Base-by-base conservation (phyloP, 306 rosid genomes). In the Castanea mollissima region DNA sequence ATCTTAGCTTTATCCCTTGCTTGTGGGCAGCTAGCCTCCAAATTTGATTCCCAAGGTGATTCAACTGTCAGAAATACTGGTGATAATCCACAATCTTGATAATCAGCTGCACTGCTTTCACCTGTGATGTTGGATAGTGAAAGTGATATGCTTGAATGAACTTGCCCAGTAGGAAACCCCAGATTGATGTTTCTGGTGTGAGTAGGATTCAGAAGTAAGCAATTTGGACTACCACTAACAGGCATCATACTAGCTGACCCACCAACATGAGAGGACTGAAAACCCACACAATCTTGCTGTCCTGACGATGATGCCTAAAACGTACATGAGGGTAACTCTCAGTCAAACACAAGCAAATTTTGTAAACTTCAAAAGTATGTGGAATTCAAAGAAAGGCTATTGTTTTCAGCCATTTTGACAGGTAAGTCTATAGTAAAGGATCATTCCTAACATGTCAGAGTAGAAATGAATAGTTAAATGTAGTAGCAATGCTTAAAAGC, bases 1-100 rank as follows among this genome's bases (percentile, higher is more conserved):
- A 86, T 85, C 88, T 81, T 89, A 1, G 98, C 99, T 88, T 89
- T 91, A 69, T 84, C 88, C 88, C 99, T 92, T 72, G 92, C 94
- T 79, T 82, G 88, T 41, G 90, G 93, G 72, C 89, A 76, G 55
- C 83, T 64, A 67, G 81, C 82, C 73, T 88, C 94, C 87, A 90
- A 78, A 32, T 88, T 86, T 55, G 95, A 74, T 68, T 92, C 96
- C 97, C 97, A 90, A 13, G 82, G 82, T 6, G 86, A 65, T 79
- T 91, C 97, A 55, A 85, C 87, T 0, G 92, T 74, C 49, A 91
- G 81, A 84, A 90, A 88, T 71, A 73, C 81, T 7, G 92, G 81
- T 14, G 97, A 88, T 62, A 92, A 73, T 56, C 88, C 87, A 23
- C 93, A 86, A 70, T 91, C 97, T 84, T 90, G 91, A 86, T 82